These are phyloP conservation scores for Coix lacrymajobi DNA, from an alignment of 176 grass and related monocot genomes.

Conservation along the genomic window DNA sequence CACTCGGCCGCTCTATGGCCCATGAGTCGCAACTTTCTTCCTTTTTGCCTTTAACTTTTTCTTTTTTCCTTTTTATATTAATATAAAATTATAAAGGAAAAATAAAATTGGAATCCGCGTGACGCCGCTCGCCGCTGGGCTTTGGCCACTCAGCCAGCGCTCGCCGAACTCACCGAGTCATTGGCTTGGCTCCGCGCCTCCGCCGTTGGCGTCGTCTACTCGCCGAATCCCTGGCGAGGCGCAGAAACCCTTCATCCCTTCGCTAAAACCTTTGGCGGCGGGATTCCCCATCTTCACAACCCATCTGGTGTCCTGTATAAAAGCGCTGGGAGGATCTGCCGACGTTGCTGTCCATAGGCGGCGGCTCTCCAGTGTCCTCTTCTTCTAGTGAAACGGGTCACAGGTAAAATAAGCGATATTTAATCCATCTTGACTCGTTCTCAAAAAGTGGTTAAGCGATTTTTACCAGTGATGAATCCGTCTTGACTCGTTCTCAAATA, in stretches of 20 bases:
- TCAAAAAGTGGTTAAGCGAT: neutral
- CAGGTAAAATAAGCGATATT: neutral
- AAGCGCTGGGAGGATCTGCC: constrained; percentile 4
- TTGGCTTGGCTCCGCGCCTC: neutral
- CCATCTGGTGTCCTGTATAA: neutral
- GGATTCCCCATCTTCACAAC: neutral
- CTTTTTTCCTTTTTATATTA: neutral
- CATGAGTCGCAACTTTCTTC: neutral
- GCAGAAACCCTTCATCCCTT: neutral
- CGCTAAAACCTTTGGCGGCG: neutral
- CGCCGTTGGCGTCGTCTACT: neutral
- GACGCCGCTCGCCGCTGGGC: neutral
- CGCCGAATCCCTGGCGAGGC: neutral
- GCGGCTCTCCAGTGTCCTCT: neutral
- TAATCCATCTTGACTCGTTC: neutral
- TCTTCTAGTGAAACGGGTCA: neutral
- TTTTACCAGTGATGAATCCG: neutral
- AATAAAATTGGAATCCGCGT: neutral
- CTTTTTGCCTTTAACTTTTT: neutral
- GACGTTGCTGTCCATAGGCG: neutral
- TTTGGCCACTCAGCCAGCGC: neutral
- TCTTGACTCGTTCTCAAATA: neutral
- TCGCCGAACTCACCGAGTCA: neutral
- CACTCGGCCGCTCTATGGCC: neutral
- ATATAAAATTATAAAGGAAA: no score